phyloP scores from a whole-genome alignment of 164 flowering plant species.

The Dillenia turbinata region DNA sequence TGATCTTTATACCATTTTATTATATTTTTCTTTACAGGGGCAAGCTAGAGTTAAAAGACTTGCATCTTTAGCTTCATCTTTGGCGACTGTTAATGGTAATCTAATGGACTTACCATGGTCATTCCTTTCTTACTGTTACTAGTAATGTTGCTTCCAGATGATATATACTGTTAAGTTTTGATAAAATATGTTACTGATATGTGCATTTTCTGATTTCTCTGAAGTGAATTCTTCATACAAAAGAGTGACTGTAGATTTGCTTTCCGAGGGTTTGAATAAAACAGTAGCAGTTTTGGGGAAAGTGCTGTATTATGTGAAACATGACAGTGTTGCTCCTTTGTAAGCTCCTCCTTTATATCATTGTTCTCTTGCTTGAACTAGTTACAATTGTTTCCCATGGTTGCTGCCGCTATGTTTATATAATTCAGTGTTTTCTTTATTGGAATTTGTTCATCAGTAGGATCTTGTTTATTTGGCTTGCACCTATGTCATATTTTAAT shows the following conservation, averaged over 20 bases:
- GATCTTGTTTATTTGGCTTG: no score
- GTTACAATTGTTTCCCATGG: neutral
- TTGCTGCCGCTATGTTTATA: neutral
- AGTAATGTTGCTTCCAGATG: neutral
- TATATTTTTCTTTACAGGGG: constrained; percentile 30
- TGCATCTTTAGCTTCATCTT: constrained; percentile 48
- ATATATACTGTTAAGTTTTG: neutral
- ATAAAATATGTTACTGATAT: constrained; percentile 2
- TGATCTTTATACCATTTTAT: no score
- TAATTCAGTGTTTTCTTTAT: no score
- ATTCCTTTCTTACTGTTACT: no score
- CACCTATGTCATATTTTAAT: no score
- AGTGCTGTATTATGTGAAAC: constrained; percentile 62
- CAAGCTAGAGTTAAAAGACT: constrained; percentile 51
- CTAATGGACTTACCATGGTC: constrained; percentile 1
- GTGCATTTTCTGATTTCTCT: constrained; percentile 8
- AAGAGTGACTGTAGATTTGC: constrained; percentile 40
- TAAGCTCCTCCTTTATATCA: constrained; percentile 31
- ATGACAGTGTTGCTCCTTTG: constrained; percentile 65
- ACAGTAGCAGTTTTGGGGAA: constrained; percentile 53
- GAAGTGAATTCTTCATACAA: constrained; percentile 54
- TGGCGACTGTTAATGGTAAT: constrained; percentile 50
- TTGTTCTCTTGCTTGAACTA: neutral
- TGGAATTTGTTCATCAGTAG: no score
- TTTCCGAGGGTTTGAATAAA: constrained; percentile 69